A percentile compares a stretch with the other conserved stretches of the same genome.
These are phyloP conservation scores for Effrenium voratum DNA, from an alignment of 73 alveolate genomes.

Conservation along the genomic window DNA sequence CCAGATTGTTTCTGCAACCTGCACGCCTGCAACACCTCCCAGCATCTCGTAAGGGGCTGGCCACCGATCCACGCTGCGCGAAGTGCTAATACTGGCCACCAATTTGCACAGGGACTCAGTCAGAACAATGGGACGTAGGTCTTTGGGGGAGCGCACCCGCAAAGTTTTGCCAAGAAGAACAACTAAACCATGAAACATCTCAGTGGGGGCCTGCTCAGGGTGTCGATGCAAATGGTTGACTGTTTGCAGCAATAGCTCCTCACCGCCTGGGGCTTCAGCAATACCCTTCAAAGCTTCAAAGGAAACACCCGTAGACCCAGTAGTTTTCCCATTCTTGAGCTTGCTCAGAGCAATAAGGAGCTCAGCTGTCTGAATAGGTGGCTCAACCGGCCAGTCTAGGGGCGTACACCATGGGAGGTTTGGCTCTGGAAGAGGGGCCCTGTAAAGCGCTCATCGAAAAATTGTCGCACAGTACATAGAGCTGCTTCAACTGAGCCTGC, in stretches of 20 bases:
- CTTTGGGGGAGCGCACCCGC: neutral
- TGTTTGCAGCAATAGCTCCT: neutral
- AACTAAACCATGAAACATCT: neutral
- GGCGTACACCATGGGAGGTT: neutral
- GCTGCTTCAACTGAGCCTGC: neutral
- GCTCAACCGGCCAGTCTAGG: neutral
- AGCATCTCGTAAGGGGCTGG: neutral
- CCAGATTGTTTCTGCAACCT: neutral
- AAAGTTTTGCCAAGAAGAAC: neutral
- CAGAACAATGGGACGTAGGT: neutral
- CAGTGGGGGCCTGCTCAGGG: neutral
- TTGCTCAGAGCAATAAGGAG: neutral
- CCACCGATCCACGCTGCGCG: neutral
- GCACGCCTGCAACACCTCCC: neutral
- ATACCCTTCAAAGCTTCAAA: neutral
- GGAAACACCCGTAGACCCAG: neutral
- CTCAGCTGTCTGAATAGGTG: neutral
- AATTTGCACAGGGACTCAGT: neutral
- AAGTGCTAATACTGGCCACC: neutral
- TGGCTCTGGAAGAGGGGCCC: neutral
- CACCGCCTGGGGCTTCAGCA: neutral
- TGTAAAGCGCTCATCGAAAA: neutral
- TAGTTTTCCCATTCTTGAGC: neutral
- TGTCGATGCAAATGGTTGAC: neutral
- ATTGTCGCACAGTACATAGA: neutral